phyloP scores from a whole-genome alignment of 75 land plant genomes.

The Larix kaempferi region DNA sequence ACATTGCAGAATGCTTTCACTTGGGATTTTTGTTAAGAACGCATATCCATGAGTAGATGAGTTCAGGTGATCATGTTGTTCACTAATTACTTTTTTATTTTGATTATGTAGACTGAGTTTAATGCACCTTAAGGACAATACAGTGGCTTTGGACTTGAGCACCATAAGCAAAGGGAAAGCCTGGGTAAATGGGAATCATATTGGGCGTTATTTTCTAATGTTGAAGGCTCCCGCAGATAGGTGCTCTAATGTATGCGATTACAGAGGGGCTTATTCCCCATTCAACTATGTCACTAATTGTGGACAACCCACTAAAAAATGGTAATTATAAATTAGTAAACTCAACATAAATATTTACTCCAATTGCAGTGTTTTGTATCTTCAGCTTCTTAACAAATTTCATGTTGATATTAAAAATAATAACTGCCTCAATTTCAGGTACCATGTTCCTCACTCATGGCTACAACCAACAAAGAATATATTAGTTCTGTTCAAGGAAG shows the following conservation, averaged over 20 bases:
- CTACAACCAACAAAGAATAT: constrained; percentile 14
- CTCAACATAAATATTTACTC: not conserved
- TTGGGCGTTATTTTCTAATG: constrained; percentile 28
- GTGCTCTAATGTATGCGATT: constrained; percentile 20
- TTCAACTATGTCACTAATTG: constrained; percentile 13
- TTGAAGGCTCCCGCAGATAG: constrained; percentile 12
- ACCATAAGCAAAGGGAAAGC: constrained; percentile 53
- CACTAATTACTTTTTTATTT: not conserved
- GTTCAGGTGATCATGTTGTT: no score
- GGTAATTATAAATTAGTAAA: not conserved
- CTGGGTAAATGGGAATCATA: constrained; percentile 48
- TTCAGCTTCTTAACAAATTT: not conserved
- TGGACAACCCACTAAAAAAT: constrained; percentile 16
- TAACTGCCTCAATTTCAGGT: constrained; percentile 7
- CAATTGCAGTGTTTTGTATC: not conserved
- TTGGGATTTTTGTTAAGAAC: no score
- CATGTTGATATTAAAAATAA: not conserved
- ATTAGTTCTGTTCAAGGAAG: constrained; percentile 18
- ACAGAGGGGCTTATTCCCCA: constrained; percentile 15
- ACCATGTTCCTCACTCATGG: constrained; percentile 27
- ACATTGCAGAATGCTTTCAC: no score
- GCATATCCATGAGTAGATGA: no score
- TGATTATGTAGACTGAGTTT: constrained; percentile 23
- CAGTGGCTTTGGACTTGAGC: constrained; percentile 38
- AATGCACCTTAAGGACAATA: constrained; percentile 41